Conservation (phyloP, 176 grass and related monocot species). For the Leersia perrieri region DNA sequence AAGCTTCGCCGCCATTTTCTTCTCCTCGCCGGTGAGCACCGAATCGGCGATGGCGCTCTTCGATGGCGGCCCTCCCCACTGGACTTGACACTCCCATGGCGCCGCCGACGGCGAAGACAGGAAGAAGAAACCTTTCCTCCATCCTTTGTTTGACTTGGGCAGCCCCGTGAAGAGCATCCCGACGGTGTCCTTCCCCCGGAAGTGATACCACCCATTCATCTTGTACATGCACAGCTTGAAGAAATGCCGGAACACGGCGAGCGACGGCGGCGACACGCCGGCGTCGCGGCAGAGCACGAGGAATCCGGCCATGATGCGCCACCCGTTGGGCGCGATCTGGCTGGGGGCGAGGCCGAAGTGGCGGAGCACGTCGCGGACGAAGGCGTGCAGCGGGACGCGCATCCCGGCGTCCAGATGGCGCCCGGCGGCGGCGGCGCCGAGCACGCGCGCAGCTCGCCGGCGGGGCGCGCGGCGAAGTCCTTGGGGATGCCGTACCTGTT, state of each 20-base stretch:
- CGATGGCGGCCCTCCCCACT: background rate
- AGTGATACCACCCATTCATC: conserved; percentile 2
- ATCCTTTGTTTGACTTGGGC: background rate
- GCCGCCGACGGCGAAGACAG: background rate
- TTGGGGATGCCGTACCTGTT: background rate
- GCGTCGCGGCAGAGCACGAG: background rate
- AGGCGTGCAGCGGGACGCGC: conserved; percentile 26
- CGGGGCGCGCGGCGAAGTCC: background rate
- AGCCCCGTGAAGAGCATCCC: conserved; percentile 7
- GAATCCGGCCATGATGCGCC: conserved; percentile 21
- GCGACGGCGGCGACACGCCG: conserved; percentile 2
- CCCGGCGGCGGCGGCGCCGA: background rate
- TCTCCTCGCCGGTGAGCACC: background rate
- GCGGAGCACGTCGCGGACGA: background rate
- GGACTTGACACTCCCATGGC: background rate
- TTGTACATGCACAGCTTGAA: background rate
- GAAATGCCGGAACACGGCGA: conserved; percentile 17
- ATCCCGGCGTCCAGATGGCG: conserved; percentile 19
- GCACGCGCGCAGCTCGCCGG: conserved; percentile 3
- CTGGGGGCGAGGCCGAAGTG: conserved; percentile 31
- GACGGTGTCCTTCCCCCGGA: conserved; percentile 1
- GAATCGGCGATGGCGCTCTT: background rate
- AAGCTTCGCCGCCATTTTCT: background rate
- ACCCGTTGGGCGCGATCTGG: conserved; percentile 32
- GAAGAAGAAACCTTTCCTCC: conserved; percentile 36